These are phyloP conservation scores for Globomyces sp. DNA, from an alignment of 371 early-diverging fungal species.

Conservation along the genomic window DNA sequence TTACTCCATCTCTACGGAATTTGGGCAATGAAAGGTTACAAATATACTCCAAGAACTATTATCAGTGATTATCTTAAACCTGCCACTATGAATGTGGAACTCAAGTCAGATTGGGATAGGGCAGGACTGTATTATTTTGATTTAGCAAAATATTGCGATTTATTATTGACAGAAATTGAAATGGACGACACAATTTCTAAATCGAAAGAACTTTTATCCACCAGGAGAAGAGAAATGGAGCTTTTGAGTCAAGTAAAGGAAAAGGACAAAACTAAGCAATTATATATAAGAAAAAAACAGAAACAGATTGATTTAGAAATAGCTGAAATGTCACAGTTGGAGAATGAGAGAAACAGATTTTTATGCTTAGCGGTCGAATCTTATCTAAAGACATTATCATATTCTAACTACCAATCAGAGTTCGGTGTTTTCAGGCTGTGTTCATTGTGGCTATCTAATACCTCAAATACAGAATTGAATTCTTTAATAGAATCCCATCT, in stretches of 20 bases:
- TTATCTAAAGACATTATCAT: conserved; percentile 31
- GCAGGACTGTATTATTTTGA: conserved; percentile 32
- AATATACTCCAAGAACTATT: conserved; percentile 25
- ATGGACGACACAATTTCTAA: conserved; percentile 30
- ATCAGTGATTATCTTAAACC: conserved; percentile 23
- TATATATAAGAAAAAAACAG: conserved; percentile 21
- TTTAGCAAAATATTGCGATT: conserved; percentile 43
- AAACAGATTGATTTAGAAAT: conserved; percentile 40
- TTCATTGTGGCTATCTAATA: conserved; percentile 42
- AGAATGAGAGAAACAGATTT: conserved; percentile 18
- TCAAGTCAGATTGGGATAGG: background rate
- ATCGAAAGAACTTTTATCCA: conserved; percentile 26
- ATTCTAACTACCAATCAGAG: conserved; percentile 21
- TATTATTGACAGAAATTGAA: conserved; percentile 25
- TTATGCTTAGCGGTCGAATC: conserved; percentile 34
- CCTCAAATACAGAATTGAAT: conserved; percentile 11
- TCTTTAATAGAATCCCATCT: conserved; percentile 3
- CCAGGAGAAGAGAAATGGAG: conserved; percentile 23
- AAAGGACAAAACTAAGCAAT: conserved; percentile 9
- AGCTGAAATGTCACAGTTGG: conserved; percentile 24
- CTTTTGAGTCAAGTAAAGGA: conserved; percentile 7
- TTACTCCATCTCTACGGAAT: conserved; percentile 33
- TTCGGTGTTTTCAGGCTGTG: conserved; percentile 32
- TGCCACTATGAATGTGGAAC: conserved; percentile 19
- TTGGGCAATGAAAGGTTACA: conserved; percentile 30